phyloP scores from a whole-genome alignment of 148 eudicot genomes.

The Dianthus caryophyllus region DNA sequence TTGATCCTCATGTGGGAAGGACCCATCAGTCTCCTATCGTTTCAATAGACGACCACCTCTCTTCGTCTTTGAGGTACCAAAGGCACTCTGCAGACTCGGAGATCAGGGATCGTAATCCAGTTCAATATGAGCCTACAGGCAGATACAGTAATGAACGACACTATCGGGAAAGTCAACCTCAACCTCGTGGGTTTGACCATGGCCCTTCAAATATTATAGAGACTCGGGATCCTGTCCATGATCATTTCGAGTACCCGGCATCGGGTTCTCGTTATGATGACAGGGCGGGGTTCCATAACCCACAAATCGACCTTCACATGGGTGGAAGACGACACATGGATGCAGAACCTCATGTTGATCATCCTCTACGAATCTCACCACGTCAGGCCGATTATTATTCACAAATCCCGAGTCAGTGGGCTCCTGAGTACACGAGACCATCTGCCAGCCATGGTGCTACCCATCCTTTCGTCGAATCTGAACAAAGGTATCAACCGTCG shows the following conservation, averaged over 20 bases:
- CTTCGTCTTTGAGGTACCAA: conserved; percentile 10
- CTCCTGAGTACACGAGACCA: conserved; percentile 4
- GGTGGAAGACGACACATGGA: not conserved
- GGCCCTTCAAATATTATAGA: not conserved
- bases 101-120: not conserved
- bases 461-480: conserved; percentile 3
- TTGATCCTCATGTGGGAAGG: conserved; percentile 9
- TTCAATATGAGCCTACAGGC: not conserved
- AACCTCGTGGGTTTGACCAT: not conserved
- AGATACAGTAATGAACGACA: not conserved
- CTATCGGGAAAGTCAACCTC: not conserved
- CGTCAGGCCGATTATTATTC: not conserved
- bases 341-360: not conserved
- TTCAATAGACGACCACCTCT: conserved; percentile 5
- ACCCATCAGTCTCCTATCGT: conserved; percentile 25
- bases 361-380: not conserved
- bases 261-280: not conserved
- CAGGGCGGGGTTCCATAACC: not conserved
- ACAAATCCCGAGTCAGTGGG: not conserved
- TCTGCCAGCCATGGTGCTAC: not conserved
- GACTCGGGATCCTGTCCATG: not conserved
- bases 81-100: conserved; percentile 19
- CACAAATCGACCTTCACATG: not conserved
- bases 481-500: not conserved
- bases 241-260: not conserved